Evolutionary conservation across 23 red algal genomes (phyloP).

Genomic region (Gracilaria domingensis): DNA sequence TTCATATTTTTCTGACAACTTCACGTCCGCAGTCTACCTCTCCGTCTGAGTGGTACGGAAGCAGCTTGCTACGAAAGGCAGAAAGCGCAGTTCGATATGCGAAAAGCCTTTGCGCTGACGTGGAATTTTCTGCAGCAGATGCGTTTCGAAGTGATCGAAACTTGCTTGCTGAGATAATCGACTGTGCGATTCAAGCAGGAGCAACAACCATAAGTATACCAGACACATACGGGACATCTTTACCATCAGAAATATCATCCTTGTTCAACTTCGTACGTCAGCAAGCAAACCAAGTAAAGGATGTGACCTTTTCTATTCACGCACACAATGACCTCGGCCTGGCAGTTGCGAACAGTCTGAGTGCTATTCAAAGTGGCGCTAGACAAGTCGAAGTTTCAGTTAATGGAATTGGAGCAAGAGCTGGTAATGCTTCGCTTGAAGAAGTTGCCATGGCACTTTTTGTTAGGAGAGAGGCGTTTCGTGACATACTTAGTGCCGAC

Average conservation of each 20-base stretch:
- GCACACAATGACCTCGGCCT: conserved; percentile 43
- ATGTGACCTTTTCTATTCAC: not conserved
- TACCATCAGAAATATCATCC: not conserved
- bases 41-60: not conserved
- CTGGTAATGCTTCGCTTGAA: conserved; percentile 39
- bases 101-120: conserved; percentile 11
- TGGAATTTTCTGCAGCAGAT: conserved; percentile 31
- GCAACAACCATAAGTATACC: conserved; percentile 44
- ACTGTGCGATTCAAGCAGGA: not conserved
- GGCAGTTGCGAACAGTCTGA: conserved; percentile 24
- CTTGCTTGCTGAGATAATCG: not conserved
- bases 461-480: not conserved
- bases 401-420: conserved; percentile 32
- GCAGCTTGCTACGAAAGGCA: not conserved
- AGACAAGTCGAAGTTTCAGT: conserved; percentile 25
- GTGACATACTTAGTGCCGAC: not conserved
- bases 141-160: not conserved
- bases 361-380: conserved; percentile 13
- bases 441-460: conserved; percentile 5
- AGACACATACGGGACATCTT: conserved; percentile 4
- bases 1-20: conserved; percentile 15
- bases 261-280: not conserved
- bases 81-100: not conserved
- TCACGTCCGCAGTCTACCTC: not conserved
- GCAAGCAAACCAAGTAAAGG: not conserved